Percentiles rank a stretch among this genome's conserved stretches.
Evolutionary conservation across 2,329 filamentous ascomycete genomes (phyloP).

Genomic region (Plectosphaerella sp.): DNA sequence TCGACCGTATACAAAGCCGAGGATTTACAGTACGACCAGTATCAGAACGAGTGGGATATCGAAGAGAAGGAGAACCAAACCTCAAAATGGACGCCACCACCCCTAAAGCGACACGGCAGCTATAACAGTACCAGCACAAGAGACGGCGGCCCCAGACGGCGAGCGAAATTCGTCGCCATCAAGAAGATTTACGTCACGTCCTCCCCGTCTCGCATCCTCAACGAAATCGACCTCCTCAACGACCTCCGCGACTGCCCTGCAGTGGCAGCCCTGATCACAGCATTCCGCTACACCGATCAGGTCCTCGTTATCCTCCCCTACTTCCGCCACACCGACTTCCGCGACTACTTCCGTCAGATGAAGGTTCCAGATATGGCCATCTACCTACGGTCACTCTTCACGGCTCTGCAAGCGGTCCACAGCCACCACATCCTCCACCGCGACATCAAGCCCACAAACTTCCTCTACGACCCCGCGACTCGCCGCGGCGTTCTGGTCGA

Average conservation of each 20-base stretch:
- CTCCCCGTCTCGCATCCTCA: conserved; percentile 86
- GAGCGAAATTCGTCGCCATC: conserved; percentile 81
- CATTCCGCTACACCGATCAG: conserved; percentile 92
- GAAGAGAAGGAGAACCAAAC: conserved; percentile 54
- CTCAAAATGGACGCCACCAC: conserved; percentile 66
- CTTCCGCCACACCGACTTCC: conserved; percentile 92
- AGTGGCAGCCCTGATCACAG: conserved; percentile 93
- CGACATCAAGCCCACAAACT: conserved; percentile 97
- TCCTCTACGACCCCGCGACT: conserved; percentile 80
- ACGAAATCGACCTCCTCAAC: conserved; percentile 90
- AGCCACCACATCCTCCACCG: conserved; percentile 81
- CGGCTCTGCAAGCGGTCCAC: conserved; percentile 79
- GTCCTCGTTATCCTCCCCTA: conserved; percentile 93
- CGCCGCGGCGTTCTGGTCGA: conserved; percentile 92
- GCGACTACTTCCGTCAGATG: conserved; percentile 90
- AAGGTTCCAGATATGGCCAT: conserved; percentile 79
- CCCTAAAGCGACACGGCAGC: conserved; percentile 46
- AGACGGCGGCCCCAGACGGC: conserved; percentile 3
- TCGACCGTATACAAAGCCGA: conserved; percentile 99
- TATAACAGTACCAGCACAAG: conserved; percentile 20
- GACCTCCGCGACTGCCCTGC: conserved; percentile 78
- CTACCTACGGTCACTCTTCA: conserved; percentile 86
- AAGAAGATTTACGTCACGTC: conserved; percentile 99
- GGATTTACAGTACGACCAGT: conserved; percentile 79
- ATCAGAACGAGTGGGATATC: conserved; percentile 83